Base-by-base conservation (phyloP, 768 basidiomycete species). In the Suillus subaureus region DNA sequence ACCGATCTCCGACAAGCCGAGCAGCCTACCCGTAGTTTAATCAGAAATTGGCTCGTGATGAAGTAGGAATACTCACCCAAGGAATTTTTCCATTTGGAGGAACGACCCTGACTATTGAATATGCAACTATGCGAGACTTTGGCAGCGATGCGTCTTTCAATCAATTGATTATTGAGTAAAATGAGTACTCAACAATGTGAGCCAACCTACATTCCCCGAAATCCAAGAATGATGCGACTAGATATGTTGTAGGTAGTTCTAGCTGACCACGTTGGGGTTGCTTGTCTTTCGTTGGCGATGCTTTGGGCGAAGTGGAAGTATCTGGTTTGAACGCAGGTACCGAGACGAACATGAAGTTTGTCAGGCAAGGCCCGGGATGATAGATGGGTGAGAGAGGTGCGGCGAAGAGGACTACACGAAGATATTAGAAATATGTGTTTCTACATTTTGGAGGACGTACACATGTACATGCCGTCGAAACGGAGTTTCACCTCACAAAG, bases 401-500 rank as follows among this genome's bases (percentile, higher is more conserved):
- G 7, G 80, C 79, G 47, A 73, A 63, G 37, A 88, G 63, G 64
- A 70, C 86, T 87, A 65, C 40, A 55, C 3, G 42, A 42, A 26
- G 63, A 40, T 62, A 49, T 61, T 40, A 56, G 61, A 33, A 55
- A 18, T 16, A 33, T 45, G 61, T 15, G 7, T 15, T 9, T 40
- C 21, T 39, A 33, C 6, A 40, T 56, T 40, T 63, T 28, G 37
- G 8, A 60, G 16, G 51, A 39, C 83, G 66, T 77, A 88, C 87
- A 76, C 65, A 85, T 80, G 7, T 67, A 63, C 40, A 66, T 40
- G 40, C 82, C 81, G 64, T 87, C 83, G 61, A 83, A 84, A 40
- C 78, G 75, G 18, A 91, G 71, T 35, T 81, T 80, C 12, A 90
- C 81, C 75, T 90, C 87, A 62, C 80, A 86, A n/a, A 92, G 67